Evolutionary conservation across 352 stramenopile species (phyloP).

Genomic region (Phytopythium aichiense): DNA sequence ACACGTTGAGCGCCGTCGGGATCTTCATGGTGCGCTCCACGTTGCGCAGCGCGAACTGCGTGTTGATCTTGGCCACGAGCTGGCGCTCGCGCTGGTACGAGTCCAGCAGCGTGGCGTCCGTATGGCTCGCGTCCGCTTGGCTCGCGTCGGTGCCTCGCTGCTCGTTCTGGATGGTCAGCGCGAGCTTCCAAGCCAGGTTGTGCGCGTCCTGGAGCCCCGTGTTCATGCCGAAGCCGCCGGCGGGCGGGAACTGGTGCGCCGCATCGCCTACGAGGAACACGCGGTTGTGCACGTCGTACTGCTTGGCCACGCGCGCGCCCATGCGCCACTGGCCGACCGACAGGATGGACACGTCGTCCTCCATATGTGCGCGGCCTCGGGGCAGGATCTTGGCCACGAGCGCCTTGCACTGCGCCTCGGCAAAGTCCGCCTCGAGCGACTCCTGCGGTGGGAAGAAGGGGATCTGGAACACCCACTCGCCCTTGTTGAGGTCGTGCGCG

Average conservation of each 20-base stretch:
- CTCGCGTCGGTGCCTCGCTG: neutral
- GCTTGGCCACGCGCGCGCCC: constrained; percentile 87
- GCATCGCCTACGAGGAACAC: constrained; percentile 91
- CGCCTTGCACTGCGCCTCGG: constrained; percentile 41
- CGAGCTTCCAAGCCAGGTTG: constrained; percentile 92
- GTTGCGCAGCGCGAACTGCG: constrained; percentile 81
- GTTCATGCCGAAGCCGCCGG: constrained; percentile 93
- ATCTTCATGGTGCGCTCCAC: constrained; percentile 86
- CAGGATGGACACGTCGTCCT: constrained; percentile 70
- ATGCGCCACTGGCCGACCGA: constrained; percentile 92
- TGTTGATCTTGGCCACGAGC: constrained; percentile 69
- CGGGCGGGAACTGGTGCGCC: constrained; percentile 91
- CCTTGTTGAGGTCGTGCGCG: constrained; percentile 85
- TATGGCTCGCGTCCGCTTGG: constrained; percentile 5
- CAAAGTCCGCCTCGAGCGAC: constrained; percentile 61
- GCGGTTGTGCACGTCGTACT: constrained; percentile 62
- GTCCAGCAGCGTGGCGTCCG: constrained; percentile 34
- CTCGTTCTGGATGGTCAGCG: constrained; percentile 46
- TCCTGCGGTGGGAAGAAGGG: constrained; percentile 90
- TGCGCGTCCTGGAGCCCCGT: constrained; percentile 90
- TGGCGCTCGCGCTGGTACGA: constrained; percentile 84
- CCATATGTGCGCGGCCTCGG: constrained; percentile 4
- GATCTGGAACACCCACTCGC: constrained; percentile 92
- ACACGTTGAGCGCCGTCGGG: constrained; percentile 73
- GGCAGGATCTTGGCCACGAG: constrained; percentile 53